Evolutionary conservation across 495 filamentous ascomycete genomes (phyloP).

Genomic region (Daldinia bambusicola): DNA sequence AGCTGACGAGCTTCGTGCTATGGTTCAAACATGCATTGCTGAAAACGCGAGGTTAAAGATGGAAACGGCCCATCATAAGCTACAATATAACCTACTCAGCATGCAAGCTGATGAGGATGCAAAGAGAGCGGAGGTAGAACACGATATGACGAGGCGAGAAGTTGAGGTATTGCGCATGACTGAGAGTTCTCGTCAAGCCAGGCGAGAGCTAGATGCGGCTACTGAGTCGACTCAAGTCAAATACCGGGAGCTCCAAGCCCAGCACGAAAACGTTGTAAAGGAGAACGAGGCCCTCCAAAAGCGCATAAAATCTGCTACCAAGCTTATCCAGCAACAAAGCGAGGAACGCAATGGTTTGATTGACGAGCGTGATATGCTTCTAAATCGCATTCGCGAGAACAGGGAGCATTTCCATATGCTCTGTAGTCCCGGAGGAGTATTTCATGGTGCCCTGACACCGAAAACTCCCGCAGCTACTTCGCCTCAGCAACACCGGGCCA

Average conservation of each 20-base stretch:
- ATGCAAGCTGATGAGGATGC: constrained; percentile 88
- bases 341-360: constrained; percentile 71
- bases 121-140: constrained; percentile 90
- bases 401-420: constrained; percentile 81
- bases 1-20: constrained; percentile 65
- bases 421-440: constrained; percentile 64
- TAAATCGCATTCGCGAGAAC: constrained; percentile 87
- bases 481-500: constrained; percentile 59
- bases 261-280: constrained; percentile 68
- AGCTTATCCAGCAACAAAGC: constrained; percentile 72
- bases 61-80: constrained; percentile 88
- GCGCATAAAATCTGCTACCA: constrained; percentile 76
- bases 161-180: constrained; percentile 83
- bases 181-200: constrained; percentile 61
- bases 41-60: constrained; percentile 74
- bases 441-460: constrained; percentile 64
- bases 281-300: constrained; percentile 71
- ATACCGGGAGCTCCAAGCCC: constrained; percentile 58
- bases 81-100: constrained; percentile 87
- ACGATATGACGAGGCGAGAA: constrained; percentile 90
- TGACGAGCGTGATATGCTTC: constrained; percentile 79
- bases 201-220: constrained; percentile 54
- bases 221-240: constrained; percentile 56
- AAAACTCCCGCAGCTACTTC: constrained; percentile 61
- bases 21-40: constrained; percentile 62